Evolutionary conservation across 345 rosid genomes (phyloP), one percentile per base, ranked within the genome.

Genomic region (Excoecaria agallocha): DNA sequence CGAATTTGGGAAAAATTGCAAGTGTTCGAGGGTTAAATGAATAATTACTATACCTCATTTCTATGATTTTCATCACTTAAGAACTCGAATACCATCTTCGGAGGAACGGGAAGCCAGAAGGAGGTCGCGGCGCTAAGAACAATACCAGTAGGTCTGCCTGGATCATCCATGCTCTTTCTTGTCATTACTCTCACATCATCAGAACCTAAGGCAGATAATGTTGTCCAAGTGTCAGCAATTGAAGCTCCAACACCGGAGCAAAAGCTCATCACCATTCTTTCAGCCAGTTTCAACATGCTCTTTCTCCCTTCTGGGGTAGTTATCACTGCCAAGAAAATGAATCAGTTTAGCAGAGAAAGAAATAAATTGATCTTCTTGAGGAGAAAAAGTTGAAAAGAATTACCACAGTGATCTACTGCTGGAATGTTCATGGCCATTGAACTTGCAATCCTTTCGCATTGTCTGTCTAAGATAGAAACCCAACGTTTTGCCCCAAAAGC

Each of bases 131-230:
- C 95, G 41, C 98, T 92, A 12, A 94, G 88, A 24, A 94, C 98
- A 54, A 94, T 94, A 3, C 98, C 97, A 1, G 92, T 95, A 57
- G 98, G 98, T 77, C 97, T 90, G 64, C 98, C 97, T 0, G 98
- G 98, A 82, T 94, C 98, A 80, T 92, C 98, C 89, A 87, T 83
- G 35, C 98, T 91, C 86, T 92, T 91, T 65, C 98, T 82, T 22
- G 98, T 94, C 98, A 94, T 94, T 17, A 92, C 98, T 70, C 98
- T 77, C 1, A 94, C 97, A 70, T 92, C 95, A 67, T 93, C 98
- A 45, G 93, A 83, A 43, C 93, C 90, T 4, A 92, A 81, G 3
- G 97, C 71, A 1, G 98, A 88, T 64, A 94, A 81, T 16, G 97
- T 89, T 5, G 98, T 92, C 98, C 97, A 94, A 5, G 94, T 91